phyloP scores from a whole-genome alignment of 2,329 filamentous ascomycete genomes.

The Diplodia intermedia region DNA sequence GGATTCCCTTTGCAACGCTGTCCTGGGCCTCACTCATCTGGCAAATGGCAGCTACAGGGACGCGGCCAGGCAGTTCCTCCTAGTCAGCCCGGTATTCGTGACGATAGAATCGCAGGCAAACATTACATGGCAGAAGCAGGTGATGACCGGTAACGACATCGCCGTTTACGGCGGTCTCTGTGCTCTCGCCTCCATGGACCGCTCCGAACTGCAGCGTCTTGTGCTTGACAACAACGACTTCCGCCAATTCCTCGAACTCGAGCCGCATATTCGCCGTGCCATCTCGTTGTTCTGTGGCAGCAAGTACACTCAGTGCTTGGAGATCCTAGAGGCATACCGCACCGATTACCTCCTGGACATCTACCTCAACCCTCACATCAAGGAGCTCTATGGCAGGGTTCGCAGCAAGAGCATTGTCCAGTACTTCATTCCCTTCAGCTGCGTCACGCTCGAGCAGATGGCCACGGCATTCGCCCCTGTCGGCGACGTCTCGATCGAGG shows the following conservation, averaged over 20 bases:
- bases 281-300: conserved; percentile 88
- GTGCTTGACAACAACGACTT: conserved; percentile 89
- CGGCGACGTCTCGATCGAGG: conserved; percentile 63
- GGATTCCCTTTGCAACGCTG: conserved; percentile 70
- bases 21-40: conserved; percentile 67
- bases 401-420: conserved; percentile 91
- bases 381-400: conserved; percentile 73
- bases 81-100: conserved; percentile 61
- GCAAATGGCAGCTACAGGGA: conserved; percentile 64
- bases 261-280: conserved; percentile 91
- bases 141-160: conserved; percentile 84
- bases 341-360: conserved; percentile 90
- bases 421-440: conserved; percentile 89
- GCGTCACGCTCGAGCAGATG: conserved; percentile 81
- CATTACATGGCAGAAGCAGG: conserved; percentile 68
- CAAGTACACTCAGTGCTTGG: conserved; percentile 84
- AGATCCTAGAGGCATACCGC: conserved; percentile 80
- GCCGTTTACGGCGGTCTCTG: conserved; percentile 91
- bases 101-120: conserved; percentile 52
- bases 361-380: conserved; percentile 78
- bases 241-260: conserved; percentile 86
- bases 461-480: conserved; percentile 74
- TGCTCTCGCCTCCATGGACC: conserved; percentile 87
- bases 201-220: conserved; percentile 72
- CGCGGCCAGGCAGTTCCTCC: conserved; percentile 75